Evolutionary conservation across 768 basidiomycete species (phyloP).

Genomic region (Hygrophoropsis aurantiaca): DNA sequence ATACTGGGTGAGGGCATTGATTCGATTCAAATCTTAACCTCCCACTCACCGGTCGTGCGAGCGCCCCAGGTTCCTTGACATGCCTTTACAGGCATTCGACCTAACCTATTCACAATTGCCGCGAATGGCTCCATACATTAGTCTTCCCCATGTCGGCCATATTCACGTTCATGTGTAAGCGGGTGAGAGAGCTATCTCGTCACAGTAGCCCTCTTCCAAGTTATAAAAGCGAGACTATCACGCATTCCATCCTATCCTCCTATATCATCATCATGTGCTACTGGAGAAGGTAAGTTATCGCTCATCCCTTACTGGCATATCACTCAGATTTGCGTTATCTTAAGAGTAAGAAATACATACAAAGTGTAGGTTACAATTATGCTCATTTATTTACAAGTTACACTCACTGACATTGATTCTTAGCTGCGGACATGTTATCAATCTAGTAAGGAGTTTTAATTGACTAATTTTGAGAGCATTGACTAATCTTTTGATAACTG

Average conservation of each 20-base stretch:
- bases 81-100: conserved; percentile 20
- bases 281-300: conserved; percentile 51
- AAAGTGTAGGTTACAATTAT: conserved; percentile 38
- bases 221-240: conserved; percentile 26
- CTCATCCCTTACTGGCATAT: neutral
- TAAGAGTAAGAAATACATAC: conserved; percentile 58
- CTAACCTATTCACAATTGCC: conserved; percentile 25
- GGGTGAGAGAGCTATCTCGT: conserved; percentile 19
- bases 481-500: conserved; percentile 9
- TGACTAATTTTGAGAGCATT: neutral
- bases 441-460: conserved; percentile 36
- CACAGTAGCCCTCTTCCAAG: conserved; percentile 10
- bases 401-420: conserved; percentile 5
- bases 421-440: conserved; percentile 58
- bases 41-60: conserved; percentile 26
- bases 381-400: neutral
- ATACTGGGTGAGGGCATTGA: conserved; percentile 7
- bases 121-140: conserved; percentile 16
- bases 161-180: conserved; percentile 26
- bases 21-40: conserved; percentile 12
- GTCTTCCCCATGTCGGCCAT: conserved; percentile 24
- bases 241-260: conserved; percentile 1
- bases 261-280: conserved; percentile 49
- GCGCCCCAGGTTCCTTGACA: conserved; percentile 1
- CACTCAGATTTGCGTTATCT: conserved; percentile 18